Evolutionary conservation across 2,329 filamentous ascomycete species (phyloP).

Genomic region (Lasiodiplodia theobromae): DNA sequence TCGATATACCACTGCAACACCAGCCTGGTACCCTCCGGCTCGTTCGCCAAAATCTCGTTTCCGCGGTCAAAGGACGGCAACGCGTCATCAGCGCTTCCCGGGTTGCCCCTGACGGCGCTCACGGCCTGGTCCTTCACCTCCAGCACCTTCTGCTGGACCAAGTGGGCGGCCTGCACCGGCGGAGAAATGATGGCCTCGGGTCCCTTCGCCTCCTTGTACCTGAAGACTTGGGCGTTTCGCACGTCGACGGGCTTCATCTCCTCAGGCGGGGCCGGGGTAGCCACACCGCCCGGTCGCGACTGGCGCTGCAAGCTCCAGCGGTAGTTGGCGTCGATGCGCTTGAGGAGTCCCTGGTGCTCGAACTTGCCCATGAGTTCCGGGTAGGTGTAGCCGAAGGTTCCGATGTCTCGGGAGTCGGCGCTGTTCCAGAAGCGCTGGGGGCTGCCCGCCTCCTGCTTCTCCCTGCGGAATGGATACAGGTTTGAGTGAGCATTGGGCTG

Average conservation of each 20-base stretch:
- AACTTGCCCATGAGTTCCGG: not conserved
- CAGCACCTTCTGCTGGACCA: not conserved
- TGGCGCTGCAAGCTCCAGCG: not conserved
- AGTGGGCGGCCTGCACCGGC: too few relatives aligned
- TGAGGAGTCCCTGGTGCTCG: not conserved
- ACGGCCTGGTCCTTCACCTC: not conserved
- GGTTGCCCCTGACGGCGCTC: not conserved
- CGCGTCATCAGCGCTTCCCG: too few relatives aligned
- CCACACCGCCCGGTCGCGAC: not conserved
- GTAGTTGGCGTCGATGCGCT: not conserved
- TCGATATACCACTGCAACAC: not conserved
- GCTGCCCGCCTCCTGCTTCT: not conserved
- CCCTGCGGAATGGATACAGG: not conserved
- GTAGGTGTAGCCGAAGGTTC: not conserved
- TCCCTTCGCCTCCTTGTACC: not conserved
- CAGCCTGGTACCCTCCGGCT: not conserved
- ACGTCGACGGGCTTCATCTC: not conserved
- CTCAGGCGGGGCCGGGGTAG: not conserved
- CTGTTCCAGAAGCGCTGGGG: not conserved
- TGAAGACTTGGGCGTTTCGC: not conserved
- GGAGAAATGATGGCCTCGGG: too few relatives aligned
- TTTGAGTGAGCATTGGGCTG: not conserved
- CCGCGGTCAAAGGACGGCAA: not conserved
- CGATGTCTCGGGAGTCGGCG: not conserved
- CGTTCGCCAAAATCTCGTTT: not conserved